phyloP scores from a whole-genome alignment of 306 rosid species.

The Prosopis cineraria region DNA sequence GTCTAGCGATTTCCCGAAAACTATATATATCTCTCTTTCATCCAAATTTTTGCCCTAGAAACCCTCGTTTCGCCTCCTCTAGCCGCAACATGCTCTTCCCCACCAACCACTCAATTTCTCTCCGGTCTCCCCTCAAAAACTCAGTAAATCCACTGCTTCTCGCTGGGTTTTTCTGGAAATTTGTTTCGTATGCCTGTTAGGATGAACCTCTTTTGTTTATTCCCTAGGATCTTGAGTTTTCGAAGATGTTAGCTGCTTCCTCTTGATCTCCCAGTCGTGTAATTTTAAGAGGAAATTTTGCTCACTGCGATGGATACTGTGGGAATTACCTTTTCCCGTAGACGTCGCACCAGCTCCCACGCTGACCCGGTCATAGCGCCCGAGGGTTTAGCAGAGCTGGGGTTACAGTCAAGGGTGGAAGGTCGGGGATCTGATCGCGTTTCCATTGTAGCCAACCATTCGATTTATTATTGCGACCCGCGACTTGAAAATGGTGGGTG shows the following conservation, averaged over 20 bases:
- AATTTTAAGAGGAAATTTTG: conserved; percentile 28
- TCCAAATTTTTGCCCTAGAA: conserved; percentile 82
- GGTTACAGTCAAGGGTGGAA: conserved; percentile 47
- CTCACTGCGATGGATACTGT: conserved; percentile 58
- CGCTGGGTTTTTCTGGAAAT: background rate
- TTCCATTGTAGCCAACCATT: conserved; percentile 35
- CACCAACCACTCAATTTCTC: conserved; percentile 39
- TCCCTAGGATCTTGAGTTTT: conserved; percentile 8
- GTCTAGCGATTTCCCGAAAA: conserved; percentile 90
- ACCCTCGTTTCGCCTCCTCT: conserved; percentile 38
- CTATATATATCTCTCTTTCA: conserved; percentile 77
- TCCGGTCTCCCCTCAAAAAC: conserved; percentile 15
- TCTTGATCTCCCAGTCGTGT: background rate
- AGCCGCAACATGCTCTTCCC: conserved; percentile 71
- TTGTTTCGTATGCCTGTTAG: background rate
- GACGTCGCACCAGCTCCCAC: conserved; percentile 51
- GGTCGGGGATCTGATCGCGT: conserved; percentile 41
- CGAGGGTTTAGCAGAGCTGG: conserved; percentile 54
- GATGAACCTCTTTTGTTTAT: conserved; percentile 19
- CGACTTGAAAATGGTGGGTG: conserved; percentile 46
- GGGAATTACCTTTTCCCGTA: conserved; percentile 56
- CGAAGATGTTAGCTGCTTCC: background rate
- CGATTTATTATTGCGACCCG: conserved; percentile 46
- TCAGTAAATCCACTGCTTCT: conserved; percentile 11
- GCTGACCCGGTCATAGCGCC: conserved; percentile 73